Evolutionary conservation across 345 rosid genomes (phyloP).

Genomic region (Gossypium raimondii): DNA sequence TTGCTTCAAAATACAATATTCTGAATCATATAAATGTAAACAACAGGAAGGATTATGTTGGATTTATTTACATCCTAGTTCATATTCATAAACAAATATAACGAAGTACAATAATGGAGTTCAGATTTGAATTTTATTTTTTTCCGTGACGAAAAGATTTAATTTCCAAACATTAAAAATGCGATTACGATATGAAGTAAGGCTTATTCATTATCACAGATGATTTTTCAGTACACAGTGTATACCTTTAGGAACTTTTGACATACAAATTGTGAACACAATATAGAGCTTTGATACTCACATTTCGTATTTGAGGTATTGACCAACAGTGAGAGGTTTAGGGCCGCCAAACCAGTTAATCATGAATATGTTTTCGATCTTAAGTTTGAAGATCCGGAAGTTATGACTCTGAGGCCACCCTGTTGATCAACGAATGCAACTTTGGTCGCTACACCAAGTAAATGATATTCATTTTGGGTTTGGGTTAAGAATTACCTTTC

Average conservation of each 20-base stretch:
- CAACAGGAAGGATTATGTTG: not conserved
- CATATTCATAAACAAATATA: not conserved
- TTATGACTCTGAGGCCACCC: constrained; percentile 84
- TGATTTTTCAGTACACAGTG: too few species aligned
- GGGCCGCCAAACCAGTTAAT: constrained; percentile 94
- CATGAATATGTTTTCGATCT: constrained; percentile 65
- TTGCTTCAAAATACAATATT: constrained; percentile 3
- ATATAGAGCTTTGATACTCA: constrained; percentile 32
- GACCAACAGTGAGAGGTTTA: constrained; percentile 67
- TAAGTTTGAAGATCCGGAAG: constrained; percentile 67
- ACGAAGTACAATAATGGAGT: not conserved
- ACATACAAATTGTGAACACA: not conserved
- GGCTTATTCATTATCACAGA: constrained; percentile 8
- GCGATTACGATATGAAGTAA: not conserved
- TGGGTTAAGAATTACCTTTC: constrained; percentile 44
- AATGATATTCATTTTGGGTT: not conserved
- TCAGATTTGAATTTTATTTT: constrained; percentile 8
- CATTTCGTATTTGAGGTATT: constrained; percentile 61
- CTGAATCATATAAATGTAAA: too few species aligned
- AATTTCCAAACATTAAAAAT: not conserved
- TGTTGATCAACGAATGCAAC: constrained; percentile 22
- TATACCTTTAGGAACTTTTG: too few species aligned
- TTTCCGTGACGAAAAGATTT: not conserved
- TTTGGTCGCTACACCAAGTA: not conserved
- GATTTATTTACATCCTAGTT: not conserved